These are phyloP conservation scores for Poa pratensis DNA, from an alignment of 176 grass and related monocot genomes.

Conservation along the genomic window DNA sequence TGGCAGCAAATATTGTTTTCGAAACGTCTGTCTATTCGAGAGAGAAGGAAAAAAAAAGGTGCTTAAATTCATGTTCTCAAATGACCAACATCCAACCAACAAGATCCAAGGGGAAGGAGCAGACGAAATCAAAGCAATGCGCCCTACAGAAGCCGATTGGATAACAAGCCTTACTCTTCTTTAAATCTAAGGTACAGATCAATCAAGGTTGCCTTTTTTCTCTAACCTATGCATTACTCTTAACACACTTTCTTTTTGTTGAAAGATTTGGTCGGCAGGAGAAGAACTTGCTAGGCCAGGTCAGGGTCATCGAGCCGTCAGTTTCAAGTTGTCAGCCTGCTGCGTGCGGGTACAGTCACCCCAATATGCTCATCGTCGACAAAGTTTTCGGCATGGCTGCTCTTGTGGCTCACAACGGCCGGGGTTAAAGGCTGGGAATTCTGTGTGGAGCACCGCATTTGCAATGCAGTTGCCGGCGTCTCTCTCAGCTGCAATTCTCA, in stretches of 20 bases:
- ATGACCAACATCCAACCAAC: constrained; percentile 28
- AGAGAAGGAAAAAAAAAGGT: neutral
- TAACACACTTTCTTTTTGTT: constrained; percentile 41
- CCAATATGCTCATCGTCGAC: constrained; percentile 16
- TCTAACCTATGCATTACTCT: neutral
- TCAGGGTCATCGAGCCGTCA: constrained; percentile 6
- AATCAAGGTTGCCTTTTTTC: constrained; percentile 26
- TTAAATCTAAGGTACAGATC: constrained; percentile 31
- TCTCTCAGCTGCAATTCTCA: neutral
- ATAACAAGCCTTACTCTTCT: neutral
- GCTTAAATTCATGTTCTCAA: constrained; percentile 4
- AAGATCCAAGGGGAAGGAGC: neutral
- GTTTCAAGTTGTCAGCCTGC: neutral
- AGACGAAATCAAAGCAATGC: constrained; percentile 2
- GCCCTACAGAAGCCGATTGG: neutral
- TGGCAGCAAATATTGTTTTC: neutral
- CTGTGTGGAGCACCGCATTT: constrained; percentile 11
- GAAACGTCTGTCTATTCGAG: neutral
- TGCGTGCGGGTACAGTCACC: constrained; percentile 9
- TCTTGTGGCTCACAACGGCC: constrained; percentile 41
- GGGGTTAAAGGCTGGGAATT: constrained; percentile 3
- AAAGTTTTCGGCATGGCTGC: constrained; percentile 3
- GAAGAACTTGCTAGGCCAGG: constrained; percentile 32
- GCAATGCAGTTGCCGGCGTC: constrained; percentile 13
- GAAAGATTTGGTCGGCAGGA: constrained; percentile 35